Conservation (phyloP, 768 basidiomycete genomes). For the Hygrocybe coccinea region DNA sequence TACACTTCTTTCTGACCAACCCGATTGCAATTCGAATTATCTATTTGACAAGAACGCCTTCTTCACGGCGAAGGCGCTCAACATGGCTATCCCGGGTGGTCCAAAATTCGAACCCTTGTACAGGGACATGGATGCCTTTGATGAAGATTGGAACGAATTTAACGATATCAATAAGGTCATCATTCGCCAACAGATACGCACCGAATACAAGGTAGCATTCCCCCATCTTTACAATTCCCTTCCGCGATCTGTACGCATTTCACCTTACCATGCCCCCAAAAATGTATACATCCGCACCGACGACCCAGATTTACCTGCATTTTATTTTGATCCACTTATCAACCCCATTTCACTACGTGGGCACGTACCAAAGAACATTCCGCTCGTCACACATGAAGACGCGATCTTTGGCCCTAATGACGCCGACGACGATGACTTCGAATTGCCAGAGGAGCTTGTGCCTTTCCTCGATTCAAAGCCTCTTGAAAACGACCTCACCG, state of each 20-base stretch:
- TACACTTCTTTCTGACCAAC: constrained; percentile 87
- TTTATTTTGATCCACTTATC: constrained; percentile 98
- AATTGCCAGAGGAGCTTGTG: constrained; percentile 67
- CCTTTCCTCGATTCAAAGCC: constrained; percentile 80
- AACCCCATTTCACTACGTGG: constrained; percentile 95
- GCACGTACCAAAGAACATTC: constrained; percentile 73
- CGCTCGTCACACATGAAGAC: constrained; percentile 85
- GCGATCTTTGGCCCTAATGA: constrained; percentile 85
- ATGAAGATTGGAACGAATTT: constrained; percentile 99
- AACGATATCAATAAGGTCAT: constrained; percentile 99
- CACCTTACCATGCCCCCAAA: constrained; percentile 89
- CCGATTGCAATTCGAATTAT: constrained; percentile 86
- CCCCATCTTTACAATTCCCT: constrained; percentile 98
- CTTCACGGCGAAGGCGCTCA: constrained; percentile 96
- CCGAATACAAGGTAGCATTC: constrained; percentile 99
- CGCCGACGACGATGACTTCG: constrained; percentile 82
- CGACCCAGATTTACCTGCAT: constrained; percentile 97
- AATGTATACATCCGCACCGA: constrained; percentile 99
- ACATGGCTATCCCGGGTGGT: constrained; percentile 96
- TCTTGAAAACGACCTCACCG: constrained; percentile 85
- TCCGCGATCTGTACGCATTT: constrained; percentile 89
- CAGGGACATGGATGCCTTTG: constrained; percentile 94
- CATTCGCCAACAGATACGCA: constrained; percentile 96
- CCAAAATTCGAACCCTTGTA: constrained; percentile 98
- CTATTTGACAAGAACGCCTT: constrained; percentile 97